Evolutionary conservation across 1,284 basidiomycete genomes (phyloP), one percentile per base, ranked within the genome.

Genomic region (Ganoderma sinense): DNA sequence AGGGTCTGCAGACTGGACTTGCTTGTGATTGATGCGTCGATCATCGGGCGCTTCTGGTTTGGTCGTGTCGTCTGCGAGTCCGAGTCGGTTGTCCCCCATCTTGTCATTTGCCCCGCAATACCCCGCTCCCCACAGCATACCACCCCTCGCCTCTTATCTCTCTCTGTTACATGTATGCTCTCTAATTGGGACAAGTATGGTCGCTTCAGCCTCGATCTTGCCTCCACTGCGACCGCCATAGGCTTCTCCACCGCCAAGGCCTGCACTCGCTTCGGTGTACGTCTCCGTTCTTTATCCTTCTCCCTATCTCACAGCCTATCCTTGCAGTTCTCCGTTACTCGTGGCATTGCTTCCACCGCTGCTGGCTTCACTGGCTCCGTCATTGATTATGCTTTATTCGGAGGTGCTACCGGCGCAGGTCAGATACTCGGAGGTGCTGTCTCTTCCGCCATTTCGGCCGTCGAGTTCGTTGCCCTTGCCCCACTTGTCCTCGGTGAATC

Each of bases 401-500:
- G 90, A 67, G 88, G 90, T 20, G 82, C 78, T 55, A 80, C 85
- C 48, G 84, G 91, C 53, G 86, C 89, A 13, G 85, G 89, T 18
- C 86, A 87, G 31, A 79, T 89, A 36, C 76, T 91, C 10, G 86
- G 87, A 41, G 84, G 84, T 61, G 89, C 89, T 7, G 85, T 92
- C 33, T 84, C 87, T 8, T 85, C 85, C 36, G 89, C 85, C n/a
- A 83, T 94, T 62, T 86, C 87, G 45, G 81, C 92, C 45, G 88
- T 89, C 8, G 93, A 94, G 78, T 87, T 88, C 65, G 80, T 93
- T 58, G 89, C 91, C 5, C 88, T 94, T 53, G 88, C 89, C 4
- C 92, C 93, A 8, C 89, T 94, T 72, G 84, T 89, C 71, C 80
- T 94, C 26, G 89, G 90, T 43, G 92, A 94, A 80, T 90, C 91